Percentiles rank a stretch among this genome's conserved stretches.
These are phyloP conservation scores for Podospora didyma DNA, from an alignment of 495 filamentous ascomycete genomes.

Conservation along the genomic window DNA sequence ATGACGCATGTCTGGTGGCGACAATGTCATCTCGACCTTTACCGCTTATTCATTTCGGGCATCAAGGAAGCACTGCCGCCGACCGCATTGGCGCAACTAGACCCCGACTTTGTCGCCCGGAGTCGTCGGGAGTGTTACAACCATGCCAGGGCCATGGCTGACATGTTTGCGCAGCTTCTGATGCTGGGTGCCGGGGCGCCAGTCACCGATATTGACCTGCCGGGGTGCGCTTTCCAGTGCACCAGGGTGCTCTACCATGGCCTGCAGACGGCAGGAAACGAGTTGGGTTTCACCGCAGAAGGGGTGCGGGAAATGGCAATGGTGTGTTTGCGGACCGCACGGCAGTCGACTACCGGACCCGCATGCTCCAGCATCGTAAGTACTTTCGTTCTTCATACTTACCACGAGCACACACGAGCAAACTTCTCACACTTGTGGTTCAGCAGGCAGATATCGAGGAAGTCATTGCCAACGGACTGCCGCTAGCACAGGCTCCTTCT, in stretches of 20 bases:
- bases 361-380: constrained; percentile 41
- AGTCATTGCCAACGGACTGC: constrained; percentile 34
- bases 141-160: constrained; percentile 44
- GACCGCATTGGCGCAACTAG: constrained; percentile 31
- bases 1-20: constrained; percentile 51
- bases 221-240: constrained; percentile 47
- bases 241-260: constrained; percentile 37
- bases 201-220: constrained; percentile 43
- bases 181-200: constrained; percentile 35
- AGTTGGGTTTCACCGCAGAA: constrained; percentile 22
- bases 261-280: constrained; percentile 17
- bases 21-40: constrained; percentile 48
- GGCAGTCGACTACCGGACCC: constrained; percentile 22
- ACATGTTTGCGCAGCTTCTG: constrained; percentile 43
- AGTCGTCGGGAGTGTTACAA: constrained; percentile 40
- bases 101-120: constrained; percentile 34
- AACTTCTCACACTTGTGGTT: constrained; percentile 9
- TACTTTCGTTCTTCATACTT: neutral
- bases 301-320: constrained; percentile 23
- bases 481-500: neutral
- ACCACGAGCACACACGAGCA: neutral
- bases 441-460: constrained; percentile 45
- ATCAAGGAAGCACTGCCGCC: constrained; percentile 40
- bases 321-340: constrained; percentile 26
- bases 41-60: constrained; percentile 40